These are phyloP conservation scores for Excoecaria agallocha DNA, from an alignment of 345 rosid species.

Conservation along the genomic window DNA sequence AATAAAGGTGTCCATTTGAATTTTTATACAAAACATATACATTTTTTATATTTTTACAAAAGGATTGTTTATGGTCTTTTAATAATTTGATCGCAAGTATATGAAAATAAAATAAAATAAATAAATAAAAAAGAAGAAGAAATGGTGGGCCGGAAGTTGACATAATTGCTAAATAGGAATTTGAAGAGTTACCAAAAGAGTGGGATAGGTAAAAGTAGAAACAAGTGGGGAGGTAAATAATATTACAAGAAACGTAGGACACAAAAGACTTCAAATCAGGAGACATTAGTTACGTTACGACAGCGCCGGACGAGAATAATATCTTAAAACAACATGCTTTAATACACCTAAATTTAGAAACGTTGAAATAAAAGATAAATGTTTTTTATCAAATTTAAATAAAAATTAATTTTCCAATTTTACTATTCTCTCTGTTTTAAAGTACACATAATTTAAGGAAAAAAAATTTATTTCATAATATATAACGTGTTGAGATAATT, in stretches of 20 bases:
- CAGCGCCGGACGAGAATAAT: not conserved
- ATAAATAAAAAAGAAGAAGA: no score
- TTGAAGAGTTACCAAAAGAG: not conserved
- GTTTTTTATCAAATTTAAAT: not conserved
- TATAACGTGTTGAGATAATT: no score
- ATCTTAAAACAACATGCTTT: constrained; percentile 1
- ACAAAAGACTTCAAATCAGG: not conserved
- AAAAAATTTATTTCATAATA: no score
- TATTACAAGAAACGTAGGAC: not conserved
- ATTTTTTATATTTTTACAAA: no score
- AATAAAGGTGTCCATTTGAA: no score
- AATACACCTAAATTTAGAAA: not conserved
- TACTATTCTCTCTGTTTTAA: no score
- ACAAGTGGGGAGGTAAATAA: not conserved
- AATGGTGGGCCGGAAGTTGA: not conserved
- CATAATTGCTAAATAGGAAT: not conserved
- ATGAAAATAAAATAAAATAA: no score
- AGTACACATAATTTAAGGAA: no score
- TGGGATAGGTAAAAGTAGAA: not conserved
- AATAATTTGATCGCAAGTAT: no score
- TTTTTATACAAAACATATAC: no score
- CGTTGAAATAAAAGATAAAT: not conserved
- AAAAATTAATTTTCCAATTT: not conserved
- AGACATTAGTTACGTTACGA: constrained; percentile 26
- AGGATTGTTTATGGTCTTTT: no score